phyloP scores from a whole-genome alignment of 768 basidiomycete genomes.

The Gloeostereum incarnatum region DNA sequence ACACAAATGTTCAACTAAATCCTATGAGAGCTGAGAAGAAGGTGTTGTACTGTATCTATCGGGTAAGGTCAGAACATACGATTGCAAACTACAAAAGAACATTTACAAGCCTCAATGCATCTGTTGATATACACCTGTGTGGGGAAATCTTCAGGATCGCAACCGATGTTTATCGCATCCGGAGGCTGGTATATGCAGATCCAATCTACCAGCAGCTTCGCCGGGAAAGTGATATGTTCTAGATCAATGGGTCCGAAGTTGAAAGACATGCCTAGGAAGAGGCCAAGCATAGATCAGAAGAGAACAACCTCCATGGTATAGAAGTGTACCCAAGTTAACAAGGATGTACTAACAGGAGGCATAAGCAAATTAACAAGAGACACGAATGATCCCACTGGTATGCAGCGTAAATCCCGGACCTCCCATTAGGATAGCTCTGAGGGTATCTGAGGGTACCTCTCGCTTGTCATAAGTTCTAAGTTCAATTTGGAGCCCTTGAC shows the following conservation, averaged over 20 bases:
- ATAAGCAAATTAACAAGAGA: too few relatives aligned
- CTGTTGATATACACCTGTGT: constrained; percentile 53
- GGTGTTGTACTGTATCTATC: too few relatives aligned
- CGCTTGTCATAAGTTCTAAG: constrained; percentile 6
- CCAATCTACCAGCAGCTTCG: constrained; percentile 48
- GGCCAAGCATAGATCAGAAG: too few relatives aligned
- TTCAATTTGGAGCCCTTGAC: constrained; percentile 3
- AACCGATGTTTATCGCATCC: constrained; percentile 44
- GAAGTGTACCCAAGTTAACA: too few relatives aligned
- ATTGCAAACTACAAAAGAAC: constrained; percentile 66
- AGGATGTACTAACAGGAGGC: too few relatives aligned
- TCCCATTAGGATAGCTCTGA: constrained; percentile 48
- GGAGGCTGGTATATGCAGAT: constrained; percentile 60
- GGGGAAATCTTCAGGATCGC: constrained; percentile 48
- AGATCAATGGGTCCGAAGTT: constrained; percentile 53
- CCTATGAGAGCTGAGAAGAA: too few relatives aligned
- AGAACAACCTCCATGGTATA: too few relatives aligned
- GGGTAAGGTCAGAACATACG: constrained; percentile 34
- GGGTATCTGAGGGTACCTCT: constrained; percentile 16
- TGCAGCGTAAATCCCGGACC: constrained; percentile 60
- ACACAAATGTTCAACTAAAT: constrained; percentile 64
- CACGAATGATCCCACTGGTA: constrained; percentile 50
- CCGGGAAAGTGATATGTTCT: constrained; percentile 38
- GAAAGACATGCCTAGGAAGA: constrained; percentile 54
- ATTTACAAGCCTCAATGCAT: constrained; percentile 35